phyloP scores from a whole-genome alignment of 169 alveolate genomes.

The Cryptosporidium felis region DNA sequence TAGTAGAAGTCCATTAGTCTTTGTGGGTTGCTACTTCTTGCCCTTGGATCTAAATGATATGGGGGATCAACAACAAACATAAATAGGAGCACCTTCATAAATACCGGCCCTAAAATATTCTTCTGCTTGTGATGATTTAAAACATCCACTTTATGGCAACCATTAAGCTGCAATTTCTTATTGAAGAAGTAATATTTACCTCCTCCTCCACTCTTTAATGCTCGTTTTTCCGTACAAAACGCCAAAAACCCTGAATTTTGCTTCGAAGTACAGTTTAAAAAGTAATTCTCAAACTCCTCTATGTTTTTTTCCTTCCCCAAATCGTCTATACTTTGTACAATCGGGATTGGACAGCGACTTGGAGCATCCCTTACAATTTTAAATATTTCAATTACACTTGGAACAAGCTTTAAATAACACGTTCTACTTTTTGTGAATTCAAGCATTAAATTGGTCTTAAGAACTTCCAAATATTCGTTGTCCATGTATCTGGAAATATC shows the following conservation, averaged over 20 bases:
- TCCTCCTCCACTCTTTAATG: conserved; percentile 71
- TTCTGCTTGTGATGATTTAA: conserved; percentile 65
- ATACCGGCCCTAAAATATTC: conserved; percentile 57
- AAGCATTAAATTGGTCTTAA: conserved; percentile 65
- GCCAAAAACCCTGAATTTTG: conserved; percentile 64
- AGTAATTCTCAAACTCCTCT: conserved; percentile 54
- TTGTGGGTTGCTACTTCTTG: conserved; percentile 71
- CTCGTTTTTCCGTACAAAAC: conserved; percentile 67
- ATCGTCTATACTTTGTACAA: conserved; percentile 63
- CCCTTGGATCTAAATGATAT: conserved; percentile 62
- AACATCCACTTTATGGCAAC: conserved; percentile 68
- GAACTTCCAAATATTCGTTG: conserved; percentile 29
- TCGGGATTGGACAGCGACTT: conserved; percentile 58
- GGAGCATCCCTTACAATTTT: conserved; percentile 64
- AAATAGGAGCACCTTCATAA: conserved; percentile 62
- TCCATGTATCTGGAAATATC: conserved; percentile 68
- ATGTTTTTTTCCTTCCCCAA: conserved; percentile 58
- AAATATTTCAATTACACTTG: conserved; percentile 63
- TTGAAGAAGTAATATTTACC: conserved; percentile 64
- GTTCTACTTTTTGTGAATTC: conserved; percentile 69
- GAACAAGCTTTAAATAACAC: conserved; percentile 64
- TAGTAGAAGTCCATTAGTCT: conserved; percentile 68
- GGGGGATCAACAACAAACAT: conserved; percentile 71
- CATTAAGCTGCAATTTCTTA: conserved; percentile 53
- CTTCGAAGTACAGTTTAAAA: conserved; percentile 42